Evolutionary conservation across 78 protist species (phyloP).

Genomic region (Mantamonas sphyraenae): DNA sequence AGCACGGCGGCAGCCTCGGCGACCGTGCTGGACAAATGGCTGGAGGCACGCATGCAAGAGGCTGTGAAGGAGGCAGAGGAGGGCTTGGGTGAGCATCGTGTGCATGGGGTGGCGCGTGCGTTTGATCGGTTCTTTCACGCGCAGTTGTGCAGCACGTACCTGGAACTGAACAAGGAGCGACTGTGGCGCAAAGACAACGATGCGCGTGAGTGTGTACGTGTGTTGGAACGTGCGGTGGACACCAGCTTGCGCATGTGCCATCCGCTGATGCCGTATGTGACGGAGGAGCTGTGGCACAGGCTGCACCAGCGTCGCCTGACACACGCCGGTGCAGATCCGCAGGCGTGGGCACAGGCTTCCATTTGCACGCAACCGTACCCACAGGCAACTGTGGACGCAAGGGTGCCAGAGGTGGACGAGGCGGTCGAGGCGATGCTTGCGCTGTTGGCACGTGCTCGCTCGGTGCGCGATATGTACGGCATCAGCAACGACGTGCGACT

Average conservation of each 20-base stretch:
- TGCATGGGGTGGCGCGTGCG: background rate
- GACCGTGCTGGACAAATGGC: background rate
- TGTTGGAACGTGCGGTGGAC: slow-evolving; percentile 30
- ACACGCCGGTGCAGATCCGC: background rate
- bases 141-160: slow-evolving; percentile 19
- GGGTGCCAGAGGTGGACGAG: too few relatives aligned
- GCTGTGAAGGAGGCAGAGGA: background rate
- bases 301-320: slow-evolving; percentile 3
- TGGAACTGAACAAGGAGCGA: slow-evolving; percentile 9
- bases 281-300: slow-evolving; percentile 74
- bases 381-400: too few relatives aligned
- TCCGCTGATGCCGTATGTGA: slow-evolving; percentile 88
- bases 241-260: slow-evolving; percentile 58
- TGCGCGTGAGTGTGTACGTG: slow-evolving; percentile 13
- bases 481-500: background rate
- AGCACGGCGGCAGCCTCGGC: background rate
- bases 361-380: background rate
- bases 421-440: background rate
- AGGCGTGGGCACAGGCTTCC: background rate
- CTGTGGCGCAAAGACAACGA: too few relatives aligned
- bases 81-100: background rate
- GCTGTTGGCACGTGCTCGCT: background rate
- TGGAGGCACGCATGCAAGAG: background rate
- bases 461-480: background rate
- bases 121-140: background rate